Evolutionary conservation across 169 alveolate species (phyloP), one percentile per base, ranked within the genome.

Genomic region (Perkinsus chesapeaki): DNA sequence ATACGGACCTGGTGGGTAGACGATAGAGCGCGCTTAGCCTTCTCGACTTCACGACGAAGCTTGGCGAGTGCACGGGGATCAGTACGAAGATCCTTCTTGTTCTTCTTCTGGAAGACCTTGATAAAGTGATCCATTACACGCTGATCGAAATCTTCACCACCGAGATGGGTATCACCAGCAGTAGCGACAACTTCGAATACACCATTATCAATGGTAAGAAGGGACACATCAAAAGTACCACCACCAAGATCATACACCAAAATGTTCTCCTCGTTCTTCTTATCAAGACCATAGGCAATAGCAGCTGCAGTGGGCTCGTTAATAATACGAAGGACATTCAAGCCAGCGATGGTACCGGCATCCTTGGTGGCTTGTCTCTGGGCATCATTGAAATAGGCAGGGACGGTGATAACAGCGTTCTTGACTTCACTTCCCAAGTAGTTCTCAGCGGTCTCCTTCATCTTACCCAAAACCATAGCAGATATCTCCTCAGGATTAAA

Each of bases 251-350:
- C 99, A 96, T 98, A 99, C 92, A 99, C 99, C 92, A 99, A 97
- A 92, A 99, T 98, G 95, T 98, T 98, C 94, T 98, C 98, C 95
- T 98, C 99, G 90, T 95, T 97, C 93, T 99, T 98, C 97, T 98
- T 98, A 96, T 99, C 99, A 73, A 99, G 96, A 39, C 99, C 99
- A 94, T 98, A 99, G 60, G 99, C 99, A 93, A 99, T 98, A 39
- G 99, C 99, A 27, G 99, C 99, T 31, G 99, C 99, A 16, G 99
- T 99, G 93, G 99, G 99, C 94, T 99, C 99, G 96, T 99, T 99
- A 94, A 99, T 97, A 94, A 99, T 99, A 93, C 99, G 98, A 39
- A 99, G 95, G 73, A 99, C 99, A 92, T 98, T 98, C 92, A 99
- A 94, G 12, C 99, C 99, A n/a, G 99, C 98, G 94, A 99, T 98